Percentiles rank a stretch among this genome's conserved stretches.
These are phyloP conservation scores for Neurospora sp. DNA, from an alignment of 495 filamentous ascomycete species.

Conservation along the genomic window DNA sequence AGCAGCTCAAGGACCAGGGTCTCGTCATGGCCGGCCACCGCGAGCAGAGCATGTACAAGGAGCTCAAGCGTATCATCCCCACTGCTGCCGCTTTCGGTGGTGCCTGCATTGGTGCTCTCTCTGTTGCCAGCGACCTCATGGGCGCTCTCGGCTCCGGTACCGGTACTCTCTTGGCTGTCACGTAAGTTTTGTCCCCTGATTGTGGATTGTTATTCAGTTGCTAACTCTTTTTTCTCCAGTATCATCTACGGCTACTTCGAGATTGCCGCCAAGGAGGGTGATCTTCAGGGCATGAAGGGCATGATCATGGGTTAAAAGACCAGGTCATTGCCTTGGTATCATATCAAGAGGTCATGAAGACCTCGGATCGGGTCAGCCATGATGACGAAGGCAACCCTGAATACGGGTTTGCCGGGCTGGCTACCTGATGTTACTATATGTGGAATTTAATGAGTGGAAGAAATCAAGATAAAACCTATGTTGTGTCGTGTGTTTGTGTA, in stretches of 20 bases:
- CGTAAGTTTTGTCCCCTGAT: constrained; percentile 52
- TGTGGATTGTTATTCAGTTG: neutral
- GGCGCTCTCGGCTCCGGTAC: constrained; percentile 95
- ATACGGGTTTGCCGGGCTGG: neutral
- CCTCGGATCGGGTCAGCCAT: neutral
- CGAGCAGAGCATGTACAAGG: constrained; percentile 99
- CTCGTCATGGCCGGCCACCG: constrained; percentile 99
- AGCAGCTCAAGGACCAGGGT: constrained; percentile 99
- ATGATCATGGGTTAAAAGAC: constrained; percentile 56
- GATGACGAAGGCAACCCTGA: neutral
- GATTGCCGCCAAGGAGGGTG: constrained; percentile 96
- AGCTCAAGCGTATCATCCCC: constrained; percentile 97
- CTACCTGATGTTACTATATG: neutral
- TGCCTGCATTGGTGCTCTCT: constrained; percentile 96
- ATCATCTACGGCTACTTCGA: constrained; percentile 99
- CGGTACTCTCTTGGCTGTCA: constrained; percentile 95
- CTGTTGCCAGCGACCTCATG: constrained; percentile 88
- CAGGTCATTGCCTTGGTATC: neutral
- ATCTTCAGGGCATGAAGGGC: constrained; percentile 84
- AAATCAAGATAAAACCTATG: neutral
- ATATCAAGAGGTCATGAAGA: too few species aligned
- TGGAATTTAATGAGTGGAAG: neutral
- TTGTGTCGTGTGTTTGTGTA: neutral
- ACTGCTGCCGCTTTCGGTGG: constrained; percentile 97
- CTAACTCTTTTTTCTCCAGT: constrained; percentile 36